phyloP scores from a whole-genome alignment of 148 eudicot species.

The Cornus controversa region DNA sequence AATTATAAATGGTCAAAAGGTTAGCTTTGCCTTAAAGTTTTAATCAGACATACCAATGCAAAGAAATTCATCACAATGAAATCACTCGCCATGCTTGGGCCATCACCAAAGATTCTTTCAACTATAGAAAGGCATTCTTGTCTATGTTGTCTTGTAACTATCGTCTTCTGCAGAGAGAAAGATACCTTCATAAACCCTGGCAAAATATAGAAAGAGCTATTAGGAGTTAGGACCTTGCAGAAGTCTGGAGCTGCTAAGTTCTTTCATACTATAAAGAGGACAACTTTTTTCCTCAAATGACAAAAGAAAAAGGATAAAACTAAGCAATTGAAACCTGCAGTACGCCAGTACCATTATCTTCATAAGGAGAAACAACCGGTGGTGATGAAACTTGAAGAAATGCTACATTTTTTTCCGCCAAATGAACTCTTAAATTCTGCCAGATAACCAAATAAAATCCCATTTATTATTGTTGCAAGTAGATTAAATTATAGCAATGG shows the following conservation, averaged over 20 bases:
- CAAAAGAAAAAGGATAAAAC: neutral
- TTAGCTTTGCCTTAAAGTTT: neutral
- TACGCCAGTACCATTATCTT: slow-evolving; percentile 34
- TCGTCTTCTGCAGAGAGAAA: slow-evolving; percentile 52
- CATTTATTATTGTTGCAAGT: neutral
- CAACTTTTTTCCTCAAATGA: neutral
- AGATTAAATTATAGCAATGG: neutral
- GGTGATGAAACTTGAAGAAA: slow-evolving; percentile 66
- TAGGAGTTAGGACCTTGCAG: slow-evolving; percentile 10
- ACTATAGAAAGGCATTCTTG: slow-evolving; percentile 55
- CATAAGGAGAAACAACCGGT: slow-evolving; percentile 69
- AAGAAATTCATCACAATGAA: slow-evolving; percentile 84
- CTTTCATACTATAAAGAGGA: neutral
- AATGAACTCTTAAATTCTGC: slow-evolving; percentile 54
- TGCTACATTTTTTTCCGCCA: slow-evolving; percentile 44
- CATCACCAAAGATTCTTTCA: slow-evolving; percentile 68
- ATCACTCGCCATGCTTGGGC: slow-evolving; percentile 50
- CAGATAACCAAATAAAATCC: slow-evolving; percentile 16
- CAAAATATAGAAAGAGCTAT: slow-evolving; percentile 13
- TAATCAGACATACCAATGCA: slow-evolving; percentile 56
- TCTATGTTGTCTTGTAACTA: slow-evolving; percentile 55
- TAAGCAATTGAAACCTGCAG: slow-evolving; percentile 29
- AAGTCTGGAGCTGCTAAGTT: neutral
- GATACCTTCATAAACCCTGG: slow-evolving; percentile 36
- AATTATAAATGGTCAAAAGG: neutral